Percentiles rank a stretch among this genome's conserved stretches.
These are phyloP conservation scores for Lasiosphaeria miniovina DNA, from an alignment of 495 filamentous ascomycete genomes.

Conservation along the genomic window DNA sequence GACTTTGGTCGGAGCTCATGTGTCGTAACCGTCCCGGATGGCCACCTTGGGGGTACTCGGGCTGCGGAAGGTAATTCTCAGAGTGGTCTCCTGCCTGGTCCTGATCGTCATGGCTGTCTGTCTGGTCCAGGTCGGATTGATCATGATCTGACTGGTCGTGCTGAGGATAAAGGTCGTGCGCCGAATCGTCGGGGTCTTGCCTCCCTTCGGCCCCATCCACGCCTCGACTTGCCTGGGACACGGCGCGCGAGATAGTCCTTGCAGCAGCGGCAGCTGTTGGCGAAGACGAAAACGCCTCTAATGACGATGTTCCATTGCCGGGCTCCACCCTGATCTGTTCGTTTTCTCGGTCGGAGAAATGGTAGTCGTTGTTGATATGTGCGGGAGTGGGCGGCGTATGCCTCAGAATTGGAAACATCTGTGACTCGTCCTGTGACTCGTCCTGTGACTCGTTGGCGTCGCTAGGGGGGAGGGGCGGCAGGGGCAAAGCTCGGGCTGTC, in stretches of 20 bases:
- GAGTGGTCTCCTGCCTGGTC: constrained; percentile 13
- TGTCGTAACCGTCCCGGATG: background rate
- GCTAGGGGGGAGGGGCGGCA: constrained; percentile 2
- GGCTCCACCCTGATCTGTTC: constrained; percentile 33
- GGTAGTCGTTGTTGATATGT: constrained; percentile 20
- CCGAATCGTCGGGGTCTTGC: constrained; percentile 7
- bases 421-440: constrained; percentile 26
- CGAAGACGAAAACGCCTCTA: constrained; percentile 63
- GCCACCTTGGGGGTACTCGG: constrained; percentile 10
- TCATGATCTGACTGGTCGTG: background rate
- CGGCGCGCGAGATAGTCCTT: constrained; percentile 51
- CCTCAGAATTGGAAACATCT: constrained; percentile 22
- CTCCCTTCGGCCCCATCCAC: constrained; percentile 11
- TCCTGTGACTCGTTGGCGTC: constrained; percentile 17
- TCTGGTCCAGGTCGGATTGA: background rate
- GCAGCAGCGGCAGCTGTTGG: constrained; percentile 63
- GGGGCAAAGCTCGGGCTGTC: constrained; percentile 5
- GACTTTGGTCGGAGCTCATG: constrained; percentile 28
- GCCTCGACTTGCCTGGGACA: constrained; percentile 43
- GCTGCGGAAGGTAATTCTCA: constrained; percentile 1
- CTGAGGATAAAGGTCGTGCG: background rate
- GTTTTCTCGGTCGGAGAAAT: constrained; percentile 16
- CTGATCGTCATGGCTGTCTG: constrained; percentile 3
- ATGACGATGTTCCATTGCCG: constrained; percentile 47
- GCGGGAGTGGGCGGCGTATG: constrained; percentile 19